phyloP scores from a whole-genome alignment of 2,329 filamentous ascomycete genomes.

The Diaporthe vexans region DNA sequence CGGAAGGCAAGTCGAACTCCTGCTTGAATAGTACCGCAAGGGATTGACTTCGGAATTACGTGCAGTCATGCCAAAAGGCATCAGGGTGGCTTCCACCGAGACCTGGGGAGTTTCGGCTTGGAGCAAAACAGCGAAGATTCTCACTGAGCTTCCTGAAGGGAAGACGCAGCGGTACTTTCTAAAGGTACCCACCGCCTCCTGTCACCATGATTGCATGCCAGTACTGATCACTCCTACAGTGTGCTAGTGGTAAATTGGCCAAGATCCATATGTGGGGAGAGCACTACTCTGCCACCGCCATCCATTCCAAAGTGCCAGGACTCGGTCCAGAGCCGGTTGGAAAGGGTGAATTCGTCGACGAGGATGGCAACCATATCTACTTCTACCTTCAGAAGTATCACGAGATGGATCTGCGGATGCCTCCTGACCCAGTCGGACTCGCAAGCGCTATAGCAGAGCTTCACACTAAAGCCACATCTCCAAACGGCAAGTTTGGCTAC shows the following conservation, averaged over 20 bases:
- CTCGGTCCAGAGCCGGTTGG: background rate
- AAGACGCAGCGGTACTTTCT: background rate
- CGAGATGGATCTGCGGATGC: conserved; percentile 7
- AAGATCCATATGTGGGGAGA: conserved; percentile 25
- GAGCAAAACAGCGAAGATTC: conserved; percentile 22
- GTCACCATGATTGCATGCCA: too few relatives aligned
- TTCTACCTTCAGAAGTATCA: conserved; percentile 29
- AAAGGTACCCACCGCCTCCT: background rate
- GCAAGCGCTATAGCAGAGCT: conserved; percentile 27
- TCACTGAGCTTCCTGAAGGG: background rate
- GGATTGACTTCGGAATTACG: too few relatives aligned
- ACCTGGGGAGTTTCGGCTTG: conserved; percentile 27
- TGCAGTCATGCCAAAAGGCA: conserved; percentile 10
- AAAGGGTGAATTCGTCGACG: background rate
- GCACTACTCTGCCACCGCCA: conserved; percentile 6
- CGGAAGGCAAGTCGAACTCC: too few relatives aligned
- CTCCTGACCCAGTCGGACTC: conserved; percentile 18
- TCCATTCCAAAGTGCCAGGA: background rate
- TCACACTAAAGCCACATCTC: conserved; percentile 4
- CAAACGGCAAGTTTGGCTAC: conserved; percentile 22
- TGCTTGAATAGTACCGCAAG: too few relatives aligned
- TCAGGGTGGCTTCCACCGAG: background rate
- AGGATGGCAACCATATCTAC: background rate
- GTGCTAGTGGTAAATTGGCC: conserved; percentile 11
- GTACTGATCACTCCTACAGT: background rate